A percentile compares a stretch with the other conserved stretches of the same genome.
Evolutionary conservation across 2,329 filamentous ascomycete species (phyloP).

Genomic region (Ophiostoma populinum): DNA sequence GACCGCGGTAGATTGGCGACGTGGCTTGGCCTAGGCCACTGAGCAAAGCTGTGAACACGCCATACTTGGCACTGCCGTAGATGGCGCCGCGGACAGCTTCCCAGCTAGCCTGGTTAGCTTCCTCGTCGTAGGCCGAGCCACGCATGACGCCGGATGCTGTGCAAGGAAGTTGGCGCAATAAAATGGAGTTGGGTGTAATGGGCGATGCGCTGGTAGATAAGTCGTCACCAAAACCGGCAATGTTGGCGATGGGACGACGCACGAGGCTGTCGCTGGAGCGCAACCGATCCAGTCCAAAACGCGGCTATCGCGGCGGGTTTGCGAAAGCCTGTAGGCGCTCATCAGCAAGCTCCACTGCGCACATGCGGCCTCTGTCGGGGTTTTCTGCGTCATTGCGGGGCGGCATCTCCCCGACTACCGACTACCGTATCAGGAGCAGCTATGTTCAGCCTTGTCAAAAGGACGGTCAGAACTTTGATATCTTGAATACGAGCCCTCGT

Average conservation of each 20-base stretch:
- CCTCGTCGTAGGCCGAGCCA: constrained; percentile 39
- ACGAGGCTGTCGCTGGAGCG: too few species aligned
- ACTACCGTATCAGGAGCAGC: too few species aligned
- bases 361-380: not conserved
- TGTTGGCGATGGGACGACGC: too few species aligned
- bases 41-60: constrained; percentile 43
- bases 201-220: not conserved
- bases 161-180: too few species aligned
- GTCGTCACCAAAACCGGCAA: too few species aligned
- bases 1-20: constrained; percentile 54
- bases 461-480: too few species aligned
- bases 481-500: too few species aligned
- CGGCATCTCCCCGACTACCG: too few species aligned
- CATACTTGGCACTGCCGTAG: constrained; percentile 56
- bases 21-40: constrained; percentile 44
- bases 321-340: constrained; percentile 1
- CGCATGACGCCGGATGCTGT: constrained; percentile 21
- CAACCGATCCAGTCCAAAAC: too few species aligned
- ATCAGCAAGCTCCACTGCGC: constrained; percentile 1
- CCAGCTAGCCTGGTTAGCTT: constrained; percentile 54
- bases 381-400: constrained; percentile 8
- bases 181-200: too few species aligned
- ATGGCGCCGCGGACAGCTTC: constrained; percentile 51
- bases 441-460: not conserved
- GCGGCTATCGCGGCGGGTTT: too few species aligned